phyloP scores from a whole-genome alignment of 116 monocot species.

The Cymodocea nodosa region DNA sequence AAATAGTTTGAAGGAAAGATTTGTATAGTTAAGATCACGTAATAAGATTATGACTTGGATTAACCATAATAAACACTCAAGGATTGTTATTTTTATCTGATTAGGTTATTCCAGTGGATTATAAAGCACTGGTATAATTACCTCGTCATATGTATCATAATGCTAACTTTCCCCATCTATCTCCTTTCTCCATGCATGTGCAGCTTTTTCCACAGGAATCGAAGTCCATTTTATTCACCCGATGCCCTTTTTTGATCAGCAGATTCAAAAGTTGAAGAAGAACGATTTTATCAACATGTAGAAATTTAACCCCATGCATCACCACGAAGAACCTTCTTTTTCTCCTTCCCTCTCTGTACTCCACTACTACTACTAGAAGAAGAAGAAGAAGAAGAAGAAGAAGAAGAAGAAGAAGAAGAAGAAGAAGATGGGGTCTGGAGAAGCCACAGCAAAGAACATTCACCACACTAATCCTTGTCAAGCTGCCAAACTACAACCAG shows the following conservation, averaged over 20 bases:
- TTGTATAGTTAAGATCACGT: no score
- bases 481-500: conserved; percentile 18
- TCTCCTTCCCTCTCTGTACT: background rate
- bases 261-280: background rate
- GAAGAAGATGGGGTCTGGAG: conserved; percentile 21
- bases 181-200: conserved; percentile 1
- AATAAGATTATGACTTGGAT: no score
- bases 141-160: conserved; percentile 54
- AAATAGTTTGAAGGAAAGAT: no score
- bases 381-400: background rate
- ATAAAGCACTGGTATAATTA: no score
- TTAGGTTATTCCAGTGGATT: no score
- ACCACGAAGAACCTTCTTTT: background rate
- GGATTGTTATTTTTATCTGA: no score
- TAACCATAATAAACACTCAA: no score
- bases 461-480: conserved; percentile 10
- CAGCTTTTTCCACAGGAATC: background rate
- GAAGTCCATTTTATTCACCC: background rate
- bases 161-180: conserved; percentile 20
- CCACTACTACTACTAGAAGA: background rate
- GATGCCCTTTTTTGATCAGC: background rate
- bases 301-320: background rate
- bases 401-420: background rate
- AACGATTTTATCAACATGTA: background rate
- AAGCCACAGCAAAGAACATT: conserved; percentile 23